These are phyloP conservation scores for Quillaja saponaria DNA, from an alignment of 306 rosid genomes.

Conservation along the genomic window DNA sequence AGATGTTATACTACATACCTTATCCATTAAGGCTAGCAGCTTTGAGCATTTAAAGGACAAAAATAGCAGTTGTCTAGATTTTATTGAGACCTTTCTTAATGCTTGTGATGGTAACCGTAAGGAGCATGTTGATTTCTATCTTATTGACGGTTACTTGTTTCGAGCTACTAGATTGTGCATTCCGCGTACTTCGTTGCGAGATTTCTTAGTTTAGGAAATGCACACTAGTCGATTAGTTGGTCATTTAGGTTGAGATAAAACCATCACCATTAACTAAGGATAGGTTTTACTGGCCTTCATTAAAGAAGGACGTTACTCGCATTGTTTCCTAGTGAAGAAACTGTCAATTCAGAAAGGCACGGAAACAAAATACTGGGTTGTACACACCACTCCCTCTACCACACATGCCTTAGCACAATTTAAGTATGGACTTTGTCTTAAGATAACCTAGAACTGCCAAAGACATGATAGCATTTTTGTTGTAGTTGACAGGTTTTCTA, in stretches of 20 bases:
- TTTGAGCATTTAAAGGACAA: background rate
- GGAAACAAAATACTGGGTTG: background rate
- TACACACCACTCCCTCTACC: background rate
- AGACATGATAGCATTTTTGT: background rate
- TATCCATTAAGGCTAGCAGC: background rate
- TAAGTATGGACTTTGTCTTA: slow-evolving; percentile 3
- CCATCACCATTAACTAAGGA: background rate
- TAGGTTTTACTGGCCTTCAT: background rate
- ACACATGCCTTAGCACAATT: background rate
- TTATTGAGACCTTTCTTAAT: background rate
- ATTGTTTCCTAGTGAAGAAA: background rate
- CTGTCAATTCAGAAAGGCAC: background rate
- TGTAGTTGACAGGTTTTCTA: background rate
- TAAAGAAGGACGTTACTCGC: background rate
- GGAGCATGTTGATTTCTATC: background rate
- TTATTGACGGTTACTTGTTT: background rate
- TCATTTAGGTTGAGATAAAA: background rate
- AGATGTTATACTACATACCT: background rate
- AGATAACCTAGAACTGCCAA: background rate
- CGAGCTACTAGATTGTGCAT: background rate
- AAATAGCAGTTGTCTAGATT: too few relatives aligned
- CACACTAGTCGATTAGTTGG: background rate
- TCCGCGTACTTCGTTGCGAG: background rate
- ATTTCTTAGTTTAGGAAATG: background rate
- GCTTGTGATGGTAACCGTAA: background rate